Evolutionary conservation across 148 eudicot species (phyloP).

Genomic region (Chenopodium album): DNA sequence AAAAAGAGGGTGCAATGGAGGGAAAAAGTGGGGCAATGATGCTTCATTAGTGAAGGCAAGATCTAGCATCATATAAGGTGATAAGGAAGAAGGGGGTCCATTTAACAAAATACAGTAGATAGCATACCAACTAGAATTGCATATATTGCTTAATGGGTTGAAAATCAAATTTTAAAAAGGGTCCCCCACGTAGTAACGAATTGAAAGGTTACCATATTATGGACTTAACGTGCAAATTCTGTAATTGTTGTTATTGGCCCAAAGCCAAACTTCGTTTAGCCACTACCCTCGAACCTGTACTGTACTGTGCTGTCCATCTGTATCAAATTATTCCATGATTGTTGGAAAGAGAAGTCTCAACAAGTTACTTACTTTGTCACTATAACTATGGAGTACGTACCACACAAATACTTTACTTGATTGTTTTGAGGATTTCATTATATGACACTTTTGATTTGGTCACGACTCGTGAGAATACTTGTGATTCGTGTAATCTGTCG

Average conservation of each 20-base stretch:
- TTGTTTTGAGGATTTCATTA: constrained; percentile 5
- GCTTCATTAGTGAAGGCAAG: constrained; percentile 32
- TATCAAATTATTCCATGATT: constrained; percentile 20
- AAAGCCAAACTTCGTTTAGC: not conserved
- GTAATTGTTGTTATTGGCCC: constrained; percentile 16
- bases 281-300: not conserved
- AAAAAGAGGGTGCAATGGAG: not conserved
- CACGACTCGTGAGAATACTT: not conserved
- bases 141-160: not conserved
- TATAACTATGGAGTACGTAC: not conserved
- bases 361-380: not conserved
- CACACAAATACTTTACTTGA: not conserved
- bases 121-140: not conserved
- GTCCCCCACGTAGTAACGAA: constrained; percentile 8
- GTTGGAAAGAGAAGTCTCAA: not conserved
- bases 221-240: constrained; percentile 19
- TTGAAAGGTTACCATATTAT: not conserved
- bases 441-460: not conserved
- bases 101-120: not conserved
- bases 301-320: not conserved
- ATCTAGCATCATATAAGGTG: constrained; percentile 32
- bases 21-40: constrained; percentile 16
- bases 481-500: too few relatives aligned
- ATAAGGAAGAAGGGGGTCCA: constrained; percentile 23
- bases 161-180: not conserved